A percentile compares a stretch with the other conserved stretches of the same genome.
These are phyloP conservation scores for Glarea lozoyensis DNA, from an alignment of 495 filamentous ascomycete species.

Conservation along the genomic window DNA sequence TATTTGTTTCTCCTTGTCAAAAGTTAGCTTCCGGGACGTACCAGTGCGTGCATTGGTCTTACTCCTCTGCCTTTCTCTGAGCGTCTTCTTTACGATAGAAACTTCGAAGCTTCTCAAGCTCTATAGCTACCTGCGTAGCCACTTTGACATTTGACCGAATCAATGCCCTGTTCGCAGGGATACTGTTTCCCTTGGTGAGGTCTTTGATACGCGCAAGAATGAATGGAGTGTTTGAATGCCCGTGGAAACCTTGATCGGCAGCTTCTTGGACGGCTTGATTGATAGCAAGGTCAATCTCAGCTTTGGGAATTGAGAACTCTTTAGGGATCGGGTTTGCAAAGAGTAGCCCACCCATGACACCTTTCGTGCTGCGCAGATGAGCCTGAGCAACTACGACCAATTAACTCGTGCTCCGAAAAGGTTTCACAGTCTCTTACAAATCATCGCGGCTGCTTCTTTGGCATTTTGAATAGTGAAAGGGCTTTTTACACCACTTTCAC, in stretches of 20 bases:
- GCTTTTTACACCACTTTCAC: conserved; percentile 74
- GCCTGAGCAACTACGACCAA: too few relatives aligned
- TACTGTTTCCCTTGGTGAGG: conserved; percentile 61
- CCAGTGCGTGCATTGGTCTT: too few relatives aligned
- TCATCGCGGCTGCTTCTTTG: conserved; percentile 74
- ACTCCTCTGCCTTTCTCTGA: too few relatives aligned
- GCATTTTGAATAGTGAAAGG: conserved; percentile 66
- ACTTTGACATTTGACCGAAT: conserved; percentile 72
- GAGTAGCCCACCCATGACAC: conserved; percentile 66
- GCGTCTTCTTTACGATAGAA: too few relatives aligned
- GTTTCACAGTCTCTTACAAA: conserved; percentile 61
- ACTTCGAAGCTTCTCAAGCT: conserved; percentile 50
- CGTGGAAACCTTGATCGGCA: conserved; percentile 54
- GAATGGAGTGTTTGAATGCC: conserved; percentile 82
- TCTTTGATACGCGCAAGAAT: conserved; percentile 75
- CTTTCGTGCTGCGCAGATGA: too few relatives aligned
- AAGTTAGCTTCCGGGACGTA: too few relatives aligned
- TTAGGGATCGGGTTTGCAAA: conserved; percentile 85
- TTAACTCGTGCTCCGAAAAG: too few relatives aligned
- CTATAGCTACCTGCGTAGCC: conserved; percentile 71
- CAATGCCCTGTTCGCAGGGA: conserved; percentile 67
- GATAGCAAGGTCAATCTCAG: conserved; percentile 67
- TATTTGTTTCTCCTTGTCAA: too few relatives aligned
- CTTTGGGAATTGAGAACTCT: conserved; percentile 57
- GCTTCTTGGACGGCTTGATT: conserved; percentile 65